These are phyloP conservation scores for Cryptococcus floricola DNA, from an alignment of 1,284 basidiomycete species.

Conservation along the genomic window DNA sequence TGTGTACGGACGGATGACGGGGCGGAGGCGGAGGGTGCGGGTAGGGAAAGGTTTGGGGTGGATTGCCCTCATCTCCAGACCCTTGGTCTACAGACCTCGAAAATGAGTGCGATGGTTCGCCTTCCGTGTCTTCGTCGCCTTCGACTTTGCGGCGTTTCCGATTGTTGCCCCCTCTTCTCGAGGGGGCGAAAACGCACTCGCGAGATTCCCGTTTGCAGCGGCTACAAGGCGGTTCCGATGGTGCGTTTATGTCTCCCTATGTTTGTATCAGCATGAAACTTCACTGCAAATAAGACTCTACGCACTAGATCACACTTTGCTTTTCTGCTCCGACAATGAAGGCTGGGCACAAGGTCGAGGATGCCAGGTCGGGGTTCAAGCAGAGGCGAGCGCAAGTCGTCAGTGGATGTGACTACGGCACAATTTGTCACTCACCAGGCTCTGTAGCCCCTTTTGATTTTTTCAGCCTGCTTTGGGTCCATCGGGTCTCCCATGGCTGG, in stretches of 20 bases:
- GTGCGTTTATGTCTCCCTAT: constrained; percentile 49
- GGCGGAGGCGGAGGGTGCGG: constrained; percentile 8
- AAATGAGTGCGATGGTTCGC: background rate
- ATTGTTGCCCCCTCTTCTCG: constrained; percentile 44
- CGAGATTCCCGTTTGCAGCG: constrained; percentile 50
- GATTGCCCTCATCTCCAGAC: background rate
- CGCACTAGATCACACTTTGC: constrained; percentile 43
- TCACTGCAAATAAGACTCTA: background rate
- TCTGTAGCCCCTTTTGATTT: constrained; percentile 38
- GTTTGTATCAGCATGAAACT: constrained; percentile 2
- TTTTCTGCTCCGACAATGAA: constrained; percentile 41
- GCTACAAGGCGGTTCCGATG: constrained; percentile 49
- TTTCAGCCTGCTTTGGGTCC: constrained; percentile 13
- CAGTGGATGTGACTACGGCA: background rate
- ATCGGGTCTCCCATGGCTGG: no score
- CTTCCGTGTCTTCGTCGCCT: constrained; percentile 1
- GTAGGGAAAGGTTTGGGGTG: constrained; percentile 12
- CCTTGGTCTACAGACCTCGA: background rate
- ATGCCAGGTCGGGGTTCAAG: background rate
- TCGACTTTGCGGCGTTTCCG: constrained; percentile 17
- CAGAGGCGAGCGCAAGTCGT: background rate
- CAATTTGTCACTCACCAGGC: constrained; percentile 31
- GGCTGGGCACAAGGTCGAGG: constrained; percentile 12
- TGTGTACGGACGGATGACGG: constrained; percentile 10
- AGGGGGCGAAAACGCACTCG: constrained; percentile 50